These are phyloP conservation scores for Cystobasidium sp. DNA, from an alignment of 1,284 basidiomycete species.

Conservation along the genomic window DNA sequence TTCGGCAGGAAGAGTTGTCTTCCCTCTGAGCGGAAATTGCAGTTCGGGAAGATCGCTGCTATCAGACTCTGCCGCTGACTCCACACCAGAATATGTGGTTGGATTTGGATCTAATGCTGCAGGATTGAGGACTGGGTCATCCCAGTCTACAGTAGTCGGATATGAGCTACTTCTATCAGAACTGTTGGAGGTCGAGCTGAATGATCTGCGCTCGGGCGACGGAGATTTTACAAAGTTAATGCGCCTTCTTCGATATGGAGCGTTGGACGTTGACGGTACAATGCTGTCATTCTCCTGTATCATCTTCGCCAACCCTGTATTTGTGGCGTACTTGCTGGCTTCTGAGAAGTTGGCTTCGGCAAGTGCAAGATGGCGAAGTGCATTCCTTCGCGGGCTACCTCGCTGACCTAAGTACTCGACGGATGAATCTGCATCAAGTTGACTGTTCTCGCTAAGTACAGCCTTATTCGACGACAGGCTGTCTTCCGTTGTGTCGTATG, in stretches of 20 bases:
- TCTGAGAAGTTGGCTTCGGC: slow-evolving; percentile 24
- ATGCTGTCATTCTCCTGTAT: background rate
- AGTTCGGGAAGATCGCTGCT: slow-evolving; percentile 31
- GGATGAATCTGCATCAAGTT: slow-evolving; percentile 27
- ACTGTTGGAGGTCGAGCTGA: background rate
- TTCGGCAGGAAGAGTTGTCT: no score
- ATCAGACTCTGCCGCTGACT: background rate
- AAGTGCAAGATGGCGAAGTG: slow-evolving; percentile 27
- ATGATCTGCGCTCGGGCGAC: background rate
- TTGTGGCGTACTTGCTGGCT: background rate
- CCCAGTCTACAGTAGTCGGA: slow-evolving; percentile 22
- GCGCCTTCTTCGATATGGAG: background rate
- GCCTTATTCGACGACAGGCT: slow-evolving; percentile 22
- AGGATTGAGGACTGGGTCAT: slow-evolving; percentile 36
- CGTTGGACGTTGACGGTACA: background rate
- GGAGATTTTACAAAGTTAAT: background rate
- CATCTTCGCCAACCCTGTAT: background rate
- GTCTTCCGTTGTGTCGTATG: background rate
- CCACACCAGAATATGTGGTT: background rate
- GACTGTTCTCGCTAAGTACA: background rate
- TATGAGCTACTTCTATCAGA: background rate
- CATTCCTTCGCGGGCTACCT: slow-evolving; percentile 7
- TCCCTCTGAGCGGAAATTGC: background rate
- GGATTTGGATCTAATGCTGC: background rate
- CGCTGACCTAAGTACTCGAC: slow-evolving; percentile 21